phyloP scores from a whole-genome alignment of 306 rosid genomes.

The Cucumis melo region DNA sequence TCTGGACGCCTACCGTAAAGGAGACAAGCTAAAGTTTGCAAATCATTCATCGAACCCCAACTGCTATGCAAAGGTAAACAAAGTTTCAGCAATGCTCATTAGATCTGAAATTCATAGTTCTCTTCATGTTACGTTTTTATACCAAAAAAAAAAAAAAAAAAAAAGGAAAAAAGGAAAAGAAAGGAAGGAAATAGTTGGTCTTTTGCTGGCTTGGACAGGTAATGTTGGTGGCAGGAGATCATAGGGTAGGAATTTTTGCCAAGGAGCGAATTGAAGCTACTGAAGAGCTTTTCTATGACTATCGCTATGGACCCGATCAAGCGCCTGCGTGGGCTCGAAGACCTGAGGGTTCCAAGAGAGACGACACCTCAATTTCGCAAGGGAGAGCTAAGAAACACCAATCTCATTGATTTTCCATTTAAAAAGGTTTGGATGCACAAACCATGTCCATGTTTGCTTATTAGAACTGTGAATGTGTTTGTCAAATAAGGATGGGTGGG shows the following conservation, averaged over 20 bases:
- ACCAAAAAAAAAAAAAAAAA: background rate
- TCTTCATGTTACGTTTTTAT: background rate
- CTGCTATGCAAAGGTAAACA: constrained; percentile 77
- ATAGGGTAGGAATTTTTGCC: constrained; percentile 91
- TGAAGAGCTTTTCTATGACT: constrained; percentile 94
- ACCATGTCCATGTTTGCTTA: background rate
- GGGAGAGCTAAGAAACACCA: constrained; percentile 98
- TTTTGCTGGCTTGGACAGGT: constrained; percentile 38
- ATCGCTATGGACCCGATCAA: constrained; percentile 80
- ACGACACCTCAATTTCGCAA: constrained; percentile 53
- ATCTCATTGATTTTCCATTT: constrained; percentile 49
- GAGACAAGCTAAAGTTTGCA: constrained; percentile 95
- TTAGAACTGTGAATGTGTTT: background rate
- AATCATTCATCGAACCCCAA: constrained; percentile 94
- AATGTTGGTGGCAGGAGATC: constrained; percentile 96
- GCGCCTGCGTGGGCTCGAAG: constrained; percentile 90
- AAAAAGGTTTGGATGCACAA: constrained; percentile 18
- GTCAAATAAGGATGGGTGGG: background rate
- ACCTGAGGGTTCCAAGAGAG: constrained; percentile 83
- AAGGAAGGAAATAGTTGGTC: background rate
- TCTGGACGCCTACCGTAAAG: constrained; percentile 96
- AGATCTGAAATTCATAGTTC: background rate
- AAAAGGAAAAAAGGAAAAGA: background rate
- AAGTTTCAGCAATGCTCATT: background rate
- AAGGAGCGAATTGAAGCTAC: constrained; percentile 85